Conservation (phyloP, 2,329 filamentous ascomycete genomes). For the Fusarium oligoseptatum region DNA sequence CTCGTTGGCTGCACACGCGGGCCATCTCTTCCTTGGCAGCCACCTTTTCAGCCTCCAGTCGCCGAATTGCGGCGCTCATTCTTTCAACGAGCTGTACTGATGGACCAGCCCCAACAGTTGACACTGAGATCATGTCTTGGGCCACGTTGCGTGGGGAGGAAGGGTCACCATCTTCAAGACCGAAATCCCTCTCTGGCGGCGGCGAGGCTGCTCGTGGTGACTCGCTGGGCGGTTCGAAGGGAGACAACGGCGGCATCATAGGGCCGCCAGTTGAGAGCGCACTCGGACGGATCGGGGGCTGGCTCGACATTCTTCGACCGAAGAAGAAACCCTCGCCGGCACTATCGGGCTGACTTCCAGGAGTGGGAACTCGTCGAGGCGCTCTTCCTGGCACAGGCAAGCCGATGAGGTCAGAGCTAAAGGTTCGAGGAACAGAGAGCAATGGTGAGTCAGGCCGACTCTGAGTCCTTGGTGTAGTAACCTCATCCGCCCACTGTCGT, state of each 20-base stretch:
- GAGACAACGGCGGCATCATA: slow-evolving; percentile 56
- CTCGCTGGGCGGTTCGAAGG: slow-evolving; percentile 58
- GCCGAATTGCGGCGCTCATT: slow-evolving; percentile 92
- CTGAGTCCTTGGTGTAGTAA: slow-evolving; percentile 59
- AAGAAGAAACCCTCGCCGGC: slow-evolving; percentile 55
- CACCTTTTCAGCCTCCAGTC: slow-evolving; percentile 92
- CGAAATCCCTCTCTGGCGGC: slow-evolving; percentile 64
- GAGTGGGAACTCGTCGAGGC: slow-evolving; percentile 53
- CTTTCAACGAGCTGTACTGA: slow-evolving; percentile 95
- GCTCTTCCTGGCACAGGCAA: slow-evolving; percentile 56
- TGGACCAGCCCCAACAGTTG: slow-evolving; percentile 89
- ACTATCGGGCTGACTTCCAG: slow-evolving; percentile 63
- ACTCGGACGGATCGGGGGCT: slow-evolving; percentile 59
- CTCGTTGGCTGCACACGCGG: slow-evolving; percentile 84
- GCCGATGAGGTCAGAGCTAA: slow-evolving; percentile 67
- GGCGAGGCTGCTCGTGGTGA: slow-evolving; percentile 55
- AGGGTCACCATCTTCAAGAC: slow-evolving; percentile 59
- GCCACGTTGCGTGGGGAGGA: slow-evolving; percentile 77
- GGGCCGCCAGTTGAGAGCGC: slow-evolving; percentile 55
- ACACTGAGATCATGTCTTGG: slow-evolving; percentile 89
- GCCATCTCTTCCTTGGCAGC: slow-evolving; percentile 87
- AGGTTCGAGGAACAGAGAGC: slow-evolving; percentile 64
- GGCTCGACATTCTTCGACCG: slow-evolving; percentile 64
- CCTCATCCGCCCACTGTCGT: slow-evolving; percentile 67
- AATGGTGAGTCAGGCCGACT: slow-evolving; percentile 69